Percentiles rank a stretch among this genome's conserved stretches.
These are phyloP conservation scores for Xylaria sp. DNA, from an alignment of 2,329 filamentous ascomycete genomes.

Conservation along the genomic window DNA sequence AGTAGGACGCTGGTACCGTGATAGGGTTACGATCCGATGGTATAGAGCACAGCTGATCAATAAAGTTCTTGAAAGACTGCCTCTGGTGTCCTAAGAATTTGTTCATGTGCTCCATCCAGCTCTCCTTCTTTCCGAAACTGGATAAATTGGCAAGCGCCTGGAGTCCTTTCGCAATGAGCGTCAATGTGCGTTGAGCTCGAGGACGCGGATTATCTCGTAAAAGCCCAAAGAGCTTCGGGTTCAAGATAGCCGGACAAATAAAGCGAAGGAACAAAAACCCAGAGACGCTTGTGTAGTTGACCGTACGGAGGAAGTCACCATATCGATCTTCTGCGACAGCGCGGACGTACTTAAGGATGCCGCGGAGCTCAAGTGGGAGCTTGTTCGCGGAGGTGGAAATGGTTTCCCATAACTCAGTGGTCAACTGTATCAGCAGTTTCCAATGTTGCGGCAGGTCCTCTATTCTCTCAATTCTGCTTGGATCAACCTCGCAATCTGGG, in stretches of 20 bases:
- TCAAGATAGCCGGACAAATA: slow-evolving; percentile 94
- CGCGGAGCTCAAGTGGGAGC: slow-evolving; percentile 80
- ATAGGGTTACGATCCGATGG: slow-evolving; percentile 70
- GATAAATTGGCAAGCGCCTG: slow-evolving; percentile 91
- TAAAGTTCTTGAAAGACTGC: slow-evolving; percentile 81
- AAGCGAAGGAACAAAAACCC: slow-evolving; percentile 94
- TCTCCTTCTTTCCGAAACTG: slow-evolving; percentile 90
- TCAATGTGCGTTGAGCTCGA: slow-evolving; percentile 84
- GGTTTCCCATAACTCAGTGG: slow-evolving; percentile 82
- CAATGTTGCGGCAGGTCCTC: slow-evolving; percentile 86
- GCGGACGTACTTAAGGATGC: slow-evolving; percentile 88
- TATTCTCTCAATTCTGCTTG: slow-evolving; percentile 69
- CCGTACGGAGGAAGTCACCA: slow-evolving; percentile 86
- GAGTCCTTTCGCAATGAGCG: slow-evolving; percentile 88
- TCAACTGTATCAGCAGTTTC: slow-evolving; percentile 75
- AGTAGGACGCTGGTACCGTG: slow-evolving; percentile 81
- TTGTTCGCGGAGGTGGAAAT: slow-evolving; percentile 76
- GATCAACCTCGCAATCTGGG: slow-evolving; percentile 93
- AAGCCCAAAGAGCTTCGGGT: slow-evolving; percentile 90
- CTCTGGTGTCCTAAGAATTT: slow-evolving; percentile 78
- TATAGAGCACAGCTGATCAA: slow-evolving; percentile 85
- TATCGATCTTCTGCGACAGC: slow-evolving; percentile 94
- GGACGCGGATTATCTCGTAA: slow-evolving; percentile 81
- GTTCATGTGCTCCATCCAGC: slow-evolving; percentile 99
- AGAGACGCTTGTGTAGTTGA: slow-evolving; percentile 91